A percentile compares a stretch with the other conserved stretches of the same genome.
Conservation (phyloP, 1,284 basidiomycete genomes). For the Athelia sp. region DNA sequence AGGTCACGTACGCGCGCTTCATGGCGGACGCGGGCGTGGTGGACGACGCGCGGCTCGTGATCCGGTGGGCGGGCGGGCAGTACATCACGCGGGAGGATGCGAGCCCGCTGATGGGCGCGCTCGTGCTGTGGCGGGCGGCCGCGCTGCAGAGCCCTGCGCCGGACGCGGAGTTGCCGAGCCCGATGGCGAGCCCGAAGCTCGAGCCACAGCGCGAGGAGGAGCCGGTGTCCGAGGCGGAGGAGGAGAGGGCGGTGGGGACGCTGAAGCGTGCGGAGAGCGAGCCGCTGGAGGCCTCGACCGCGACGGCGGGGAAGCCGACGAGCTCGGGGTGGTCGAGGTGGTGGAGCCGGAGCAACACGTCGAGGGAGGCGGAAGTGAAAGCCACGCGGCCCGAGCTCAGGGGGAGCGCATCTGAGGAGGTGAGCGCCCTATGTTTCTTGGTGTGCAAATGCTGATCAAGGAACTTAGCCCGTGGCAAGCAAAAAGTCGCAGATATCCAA, state of each 20-base stretch:
- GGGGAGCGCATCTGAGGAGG: constrained; percentile 17
- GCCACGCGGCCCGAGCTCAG: constrained; percentile 24
- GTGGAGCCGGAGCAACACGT: constrained; percentile 61
- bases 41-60: constrained; percentile 49
- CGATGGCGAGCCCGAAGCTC: constrained; percentile 13
- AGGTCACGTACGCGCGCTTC: constrained; percentile 51
- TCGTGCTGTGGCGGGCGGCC: constrained; percentile 55
- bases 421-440: neutral
- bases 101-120: constrained; percentile 62
- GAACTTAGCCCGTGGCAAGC: neutral
- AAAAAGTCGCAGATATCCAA: too few relatives aligned
- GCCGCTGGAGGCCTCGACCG: neutral
- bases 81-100: constrained; percentile 60
- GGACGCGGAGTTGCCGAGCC: constrained; percentile 25
- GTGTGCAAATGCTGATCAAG: too few relatives aligned
- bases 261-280: neutral
- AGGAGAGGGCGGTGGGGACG: too few relatives aligned
- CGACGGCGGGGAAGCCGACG: constrained; percentile 35
- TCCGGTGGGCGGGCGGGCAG: constrained; percentile 62
- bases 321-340: constrained; percentile 70
- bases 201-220: too few relatives aligned
- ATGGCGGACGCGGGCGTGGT: constrained; percentile 41
- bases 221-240: too few relatives aligned
- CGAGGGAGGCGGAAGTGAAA: constrained; percentile 14
- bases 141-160: constrained; percentile 33